Base-by-base conservation (phyloP, 1,284 basidiomycete genomes). In the Takashimella tepidaria region DNA sequence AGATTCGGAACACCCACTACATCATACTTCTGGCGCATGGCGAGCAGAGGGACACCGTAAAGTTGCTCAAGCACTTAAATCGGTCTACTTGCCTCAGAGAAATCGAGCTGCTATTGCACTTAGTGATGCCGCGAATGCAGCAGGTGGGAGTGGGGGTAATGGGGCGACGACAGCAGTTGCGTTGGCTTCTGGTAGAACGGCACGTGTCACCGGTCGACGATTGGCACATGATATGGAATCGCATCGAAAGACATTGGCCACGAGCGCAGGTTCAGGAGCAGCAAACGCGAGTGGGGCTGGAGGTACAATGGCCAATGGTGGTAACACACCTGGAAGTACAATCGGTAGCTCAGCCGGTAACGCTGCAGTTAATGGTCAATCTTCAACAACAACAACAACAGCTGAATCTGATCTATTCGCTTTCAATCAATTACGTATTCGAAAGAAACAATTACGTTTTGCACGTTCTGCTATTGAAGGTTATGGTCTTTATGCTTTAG, bases 401-500 rank as follows among this genome's bases (percentile, higher is more conserved):
- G 61, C 76, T 24, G 80, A 80, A 45, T 77, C 78, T 5, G 81
- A 82, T 63, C 69, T 82, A 22, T 78, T 98, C 81, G 95, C 97
- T 78, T 98, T 98, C 81, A 98, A 98, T 75, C 96, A 98, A 78
- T 82, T 99, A 40, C 89, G 96, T 72, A 92, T 92, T 41, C 81
- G 96, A 58, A 98, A 98, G 83, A 99, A 99, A 79, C 92, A 97
- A 69, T 82, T 99, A 50, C 86, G 90, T 37, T 99, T 99, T 69
- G 88, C 92, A 8, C 83, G 92, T 50, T 93, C 90, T 24, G 92
- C 93, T 3, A 99, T 99, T 62, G 95, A 98, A 73, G 93, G 96
- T 64, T 98, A 95, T 88, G 95, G 96, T 4, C 73, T 98, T 67
- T 96, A 95, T 70, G 91, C 92, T 26, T 88, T 93, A 85, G 92